These are phyloP conservation scores for Polytrichum commune DNA, from an alignment of 225 moss, liverwort and hornwort genomes.

Conservation along the genomic window DNA sequence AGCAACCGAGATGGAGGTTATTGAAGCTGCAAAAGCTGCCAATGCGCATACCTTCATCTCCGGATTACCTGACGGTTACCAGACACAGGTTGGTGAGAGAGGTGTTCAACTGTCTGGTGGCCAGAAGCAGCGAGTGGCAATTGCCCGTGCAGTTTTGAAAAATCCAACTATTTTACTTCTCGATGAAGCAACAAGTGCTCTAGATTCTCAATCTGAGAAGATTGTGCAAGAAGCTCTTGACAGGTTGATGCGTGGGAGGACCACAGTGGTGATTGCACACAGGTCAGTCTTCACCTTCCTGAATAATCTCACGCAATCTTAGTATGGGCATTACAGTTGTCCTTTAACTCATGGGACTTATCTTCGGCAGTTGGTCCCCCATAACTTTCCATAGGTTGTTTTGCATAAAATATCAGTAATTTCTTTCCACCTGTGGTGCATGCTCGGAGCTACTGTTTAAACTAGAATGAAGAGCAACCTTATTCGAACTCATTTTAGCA, in stretches of 20 bases:
- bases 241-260: slow-evolving; percentile 54
- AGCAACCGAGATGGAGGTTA: slow-evolving; percentile 50
- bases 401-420: too few relatives aligned
- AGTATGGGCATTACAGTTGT: too few relatives aligned
- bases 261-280: slow-evolving; percentile 58
- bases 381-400: too few relatives aligned
- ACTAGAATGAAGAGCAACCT: too few relatives aligned
- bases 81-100: slow-evolving; percentile 61
- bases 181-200: slow-evolving; percentile 64
- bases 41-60: slow-evolving; percentile 57
- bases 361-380: too few relatives aligned
- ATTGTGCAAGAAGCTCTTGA: slow-evolving; percentile 65
- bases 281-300: slow-evolving; percentile 20
- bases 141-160: slow-evolving; percentile 60
- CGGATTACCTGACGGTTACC: slow-evolving; percentile 48
- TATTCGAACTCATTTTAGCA: too few relatives aligned
- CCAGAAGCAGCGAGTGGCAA: slow-evolving; percentile 65
- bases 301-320: neutral
- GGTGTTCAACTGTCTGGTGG: slow-evolving; percentile 62
- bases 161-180: slow-evolving; percentile 58
- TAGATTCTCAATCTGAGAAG: slow-evolving; percentile 61
- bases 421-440: too few relatives aligned
- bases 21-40: slow-evolving; percentile 61
- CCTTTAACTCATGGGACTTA: too few relatives aligned
- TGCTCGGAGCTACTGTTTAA: too few relatives aligned